Percentiles rank a stretch among this genome's conserved stretches.
Conservation (phyloP, 805 yeast species). For the Lipomyces kockii region DNA sequence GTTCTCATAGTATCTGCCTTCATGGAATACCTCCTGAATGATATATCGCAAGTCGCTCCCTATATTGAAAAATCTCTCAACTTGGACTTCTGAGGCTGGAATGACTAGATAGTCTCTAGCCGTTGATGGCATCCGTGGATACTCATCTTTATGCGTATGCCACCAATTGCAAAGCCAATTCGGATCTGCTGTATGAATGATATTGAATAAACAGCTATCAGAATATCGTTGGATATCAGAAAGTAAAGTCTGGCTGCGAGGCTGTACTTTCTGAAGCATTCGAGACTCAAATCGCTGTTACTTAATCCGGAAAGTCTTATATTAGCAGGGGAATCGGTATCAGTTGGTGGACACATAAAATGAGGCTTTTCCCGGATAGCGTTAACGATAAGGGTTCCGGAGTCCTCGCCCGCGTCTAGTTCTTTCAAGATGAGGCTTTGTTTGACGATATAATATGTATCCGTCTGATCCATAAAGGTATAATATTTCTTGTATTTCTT, state of each 20-base stretch:
- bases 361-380: background rate
- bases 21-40: conserved; percentile 1
- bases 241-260: too few species aligned
- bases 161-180: conserved; percentile 2
- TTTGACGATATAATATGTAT: background rate
- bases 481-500: background rate
- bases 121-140: background rate
- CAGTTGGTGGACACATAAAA: background rate
- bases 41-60: background rate
- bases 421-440: conserved; percentile 4
- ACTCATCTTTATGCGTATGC: background rate
- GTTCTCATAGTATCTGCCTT: background rate
- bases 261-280: background rate
- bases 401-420: background rate
- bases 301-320: background rate
- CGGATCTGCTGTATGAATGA: background rate
- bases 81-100: conserved; percentile 3
- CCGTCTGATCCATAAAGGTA: background rate
- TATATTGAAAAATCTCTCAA: conserved; percentile 4
- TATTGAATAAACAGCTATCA: background rate
- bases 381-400: background rate
- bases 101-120: conserved; percentile 7
- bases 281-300: background rate
- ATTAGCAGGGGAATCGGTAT: background rate
- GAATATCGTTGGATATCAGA: too few species aligned